These are phyloP conservation scores for Physcia stellaris DNA, from an alignment of 495 filamentous ascomycete genomes.

Conservation along the genomic window DNA sequence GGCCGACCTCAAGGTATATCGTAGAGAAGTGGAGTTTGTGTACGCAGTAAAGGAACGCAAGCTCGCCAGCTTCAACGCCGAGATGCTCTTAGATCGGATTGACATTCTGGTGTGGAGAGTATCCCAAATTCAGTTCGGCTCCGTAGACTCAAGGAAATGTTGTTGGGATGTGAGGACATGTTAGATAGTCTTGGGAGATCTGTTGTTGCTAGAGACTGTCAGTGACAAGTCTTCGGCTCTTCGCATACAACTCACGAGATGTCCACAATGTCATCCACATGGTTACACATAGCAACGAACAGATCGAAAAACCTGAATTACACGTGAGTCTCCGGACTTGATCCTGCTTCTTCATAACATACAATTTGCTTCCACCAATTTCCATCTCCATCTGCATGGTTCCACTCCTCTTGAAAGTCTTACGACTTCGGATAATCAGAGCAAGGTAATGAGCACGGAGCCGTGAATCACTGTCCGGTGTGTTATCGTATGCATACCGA, in stretches of 20 bases:
- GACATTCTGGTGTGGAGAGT: constrained; percentile 27
- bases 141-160: constrained; percentile 1
- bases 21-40: constrained; percentile 25
- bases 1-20: constrained; percentile 28
- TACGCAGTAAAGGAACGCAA: constrained; percentile 14
- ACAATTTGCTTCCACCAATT: constrained; percentile 65
- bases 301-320: constrained; percentile 69
- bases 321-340: neutral
- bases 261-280: constrained; percentile 80
- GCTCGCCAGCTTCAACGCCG: constrained; percentile 14
- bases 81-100: constrained; percentile 17
- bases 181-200: constrained; percentile 29
- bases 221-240: neutral
- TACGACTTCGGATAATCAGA: constrained; percentile 83
- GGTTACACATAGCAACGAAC: constrained; percentile 94
- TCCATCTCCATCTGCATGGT: constrained; percentile 98
- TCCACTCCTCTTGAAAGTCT: constrained; percentile 89
- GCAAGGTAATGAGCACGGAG: constrained; percentile 90
- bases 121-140: constrained; percentile 15
- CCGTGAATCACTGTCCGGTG: constrained; percentile 74
- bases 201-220: constrained; percentile 20
- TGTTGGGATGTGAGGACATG: constrained; percentile 1
- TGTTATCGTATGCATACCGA: constrained; percentile 88
- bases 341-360: neutral
- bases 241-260: constrained; percentile 21